Base-by-base conservation (phyloP, 192 early-diverging fungal species). In the Obelidium mucronatum region DNA sequence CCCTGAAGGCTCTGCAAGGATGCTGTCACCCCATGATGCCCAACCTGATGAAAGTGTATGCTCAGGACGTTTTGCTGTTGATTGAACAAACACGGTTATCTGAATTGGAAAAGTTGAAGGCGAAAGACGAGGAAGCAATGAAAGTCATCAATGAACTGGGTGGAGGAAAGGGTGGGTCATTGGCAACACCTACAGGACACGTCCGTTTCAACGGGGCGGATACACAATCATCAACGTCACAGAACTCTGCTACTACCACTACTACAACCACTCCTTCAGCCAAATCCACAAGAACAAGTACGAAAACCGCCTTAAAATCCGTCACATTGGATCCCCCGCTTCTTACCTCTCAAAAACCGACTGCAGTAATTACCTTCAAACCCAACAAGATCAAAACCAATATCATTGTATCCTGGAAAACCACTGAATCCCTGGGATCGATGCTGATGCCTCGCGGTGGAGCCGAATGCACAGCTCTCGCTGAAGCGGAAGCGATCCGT, bases 21-120 rank as follows among this genome's bases (percentile, higher is more conserved):
- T 89, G 89, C 73, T 97, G 94, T 81, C 89, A 85, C 35, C 93
- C 94, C 17, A 86, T 90, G 3, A 95, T 96, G 40, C 92, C 96
- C 19, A 67, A 72, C 44, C 81, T 94, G 5, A 89, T 99, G n/a
- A 85, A 93, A 3, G 88, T 96, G 79, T 86, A 97, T 68, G 90
- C 93, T 0, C 69, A 80, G 2, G 96, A 97, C 39, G 67, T 99
- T 13, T 91, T 88, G 0, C 17, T 72, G 11, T 34, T 84, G 59
- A 80, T 87, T 39, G 80, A 84, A 39, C 40, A 79, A 28, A 67
- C 81, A 13, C 22, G 54, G 5, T 35, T 52, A 19, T 77, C 74
- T 17, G 80, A 75, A 3, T 13, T 40, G n/a, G 30, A 58, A 28
- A n/a, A 26, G 22, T 17, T 54, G 53, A 24, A 44, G 8, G 53